Percentiles rank a stretch among this genome's conserved stretches.
Evolutionary conservation across 352 stramenopile species (phyloP).

Genomic region (Elongisporangium senticosum): DNA sequence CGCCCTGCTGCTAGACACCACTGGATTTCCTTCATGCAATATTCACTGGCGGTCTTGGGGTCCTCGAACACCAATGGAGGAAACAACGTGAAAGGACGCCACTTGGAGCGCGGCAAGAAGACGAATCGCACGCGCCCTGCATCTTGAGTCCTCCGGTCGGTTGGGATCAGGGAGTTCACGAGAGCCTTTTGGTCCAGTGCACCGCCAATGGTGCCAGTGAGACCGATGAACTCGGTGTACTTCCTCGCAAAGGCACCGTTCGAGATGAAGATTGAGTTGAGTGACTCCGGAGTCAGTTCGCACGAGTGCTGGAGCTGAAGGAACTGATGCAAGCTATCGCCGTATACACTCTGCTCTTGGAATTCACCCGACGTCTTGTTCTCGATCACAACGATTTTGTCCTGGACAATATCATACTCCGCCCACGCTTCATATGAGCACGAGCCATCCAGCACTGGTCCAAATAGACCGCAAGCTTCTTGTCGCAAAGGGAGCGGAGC

Average conservation of each 20-base stretch:
- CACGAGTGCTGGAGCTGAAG: constrained; percentile 1
- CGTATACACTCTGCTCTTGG: not conserved
- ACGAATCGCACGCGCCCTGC: not conserved
- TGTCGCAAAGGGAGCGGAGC: constrained; percentile 1
- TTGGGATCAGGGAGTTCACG: too few relatives aligned
- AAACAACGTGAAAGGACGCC: not conserved
- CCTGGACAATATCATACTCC: not conserved
- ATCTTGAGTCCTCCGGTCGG: not conserved
- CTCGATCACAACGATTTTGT: constrained; percentile 1
- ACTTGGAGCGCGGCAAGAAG: not conserved
- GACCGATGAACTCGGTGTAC: not conserved
- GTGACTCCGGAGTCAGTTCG: not conserved
- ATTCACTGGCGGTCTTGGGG: not conserved
- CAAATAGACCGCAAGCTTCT: constrained; percentile 1
- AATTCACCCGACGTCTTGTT: constrained; percentile 1
- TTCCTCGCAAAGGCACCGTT: not conserved
- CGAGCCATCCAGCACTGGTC: not conserved
- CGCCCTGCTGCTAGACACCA: not conserved
- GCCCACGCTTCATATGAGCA: not conserved
- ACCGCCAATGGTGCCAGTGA: not conserved
- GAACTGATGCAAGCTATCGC: constrained; percentile 1
- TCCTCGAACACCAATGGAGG: not conserved
- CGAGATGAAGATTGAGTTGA: constrained; percentile 3
- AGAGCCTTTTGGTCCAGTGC: not conserved
- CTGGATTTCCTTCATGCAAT: not conserved